These are phyloP conservation scores for Dissophora ornata DNA, from an alignment of 192 early-diverging fungal species.

Conservation along the genomic window DNA sequence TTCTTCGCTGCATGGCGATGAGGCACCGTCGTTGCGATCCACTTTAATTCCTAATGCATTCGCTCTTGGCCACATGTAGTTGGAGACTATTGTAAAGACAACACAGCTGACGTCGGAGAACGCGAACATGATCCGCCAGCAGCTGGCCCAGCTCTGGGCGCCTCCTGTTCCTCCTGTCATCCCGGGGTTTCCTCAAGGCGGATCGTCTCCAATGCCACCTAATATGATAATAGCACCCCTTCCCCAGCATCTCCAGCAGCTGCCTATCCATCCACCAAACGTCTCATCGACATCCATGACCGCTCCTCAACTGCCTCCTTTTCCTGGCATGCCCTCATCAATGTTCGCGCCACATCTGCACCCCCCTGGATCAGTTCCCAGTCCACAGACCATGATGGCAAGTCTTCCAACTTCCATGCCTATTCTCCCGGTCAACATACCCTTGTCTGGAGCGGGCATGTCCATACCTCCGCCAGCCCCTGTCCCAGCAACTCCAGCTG, in stretches of 20 bases:
- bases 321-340: constrained; percentile 10
- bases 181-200: constrained; percentile 6
- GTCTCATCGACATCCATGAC: constrained; percentile 4
- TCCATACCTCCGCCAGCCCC: not conserved
- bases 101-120: constrained; percentile 57
- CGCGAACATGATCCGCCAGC: constrained; percentile 58
- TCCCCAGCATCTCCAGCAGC: constrained; percentile 4
- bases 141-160: constrained; percentile 48
- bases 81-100: constrained; percentile 57
- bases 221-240: constrained; percentile 24
- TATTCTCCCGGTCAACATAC: not conserved
- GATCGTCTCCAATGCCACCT: constrained; percentile 24
- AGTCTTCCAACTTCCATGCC: constrained; percentile 10
- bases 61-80: constrained; percentile 30
- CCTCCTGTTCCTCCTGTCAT: constrained; percentile 20
- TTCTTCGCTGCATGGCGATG: too few species aligned
- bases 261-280: constrained; percentile 8
- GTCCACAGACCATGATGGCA: constrained; percentile 7
- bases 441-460: constrained; percentile 3
- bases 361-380: constrained; percentile 16
- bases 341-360: constrained; percentile 6
- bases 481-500: not conserved
- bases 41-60: not conserved
- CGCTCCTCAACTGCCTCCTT: not conserved
- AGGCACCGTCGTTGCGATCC: not conserved